Base-by-base conservation (phyloP, 163 green algal species). In the Prototheca cutis region DNA sequence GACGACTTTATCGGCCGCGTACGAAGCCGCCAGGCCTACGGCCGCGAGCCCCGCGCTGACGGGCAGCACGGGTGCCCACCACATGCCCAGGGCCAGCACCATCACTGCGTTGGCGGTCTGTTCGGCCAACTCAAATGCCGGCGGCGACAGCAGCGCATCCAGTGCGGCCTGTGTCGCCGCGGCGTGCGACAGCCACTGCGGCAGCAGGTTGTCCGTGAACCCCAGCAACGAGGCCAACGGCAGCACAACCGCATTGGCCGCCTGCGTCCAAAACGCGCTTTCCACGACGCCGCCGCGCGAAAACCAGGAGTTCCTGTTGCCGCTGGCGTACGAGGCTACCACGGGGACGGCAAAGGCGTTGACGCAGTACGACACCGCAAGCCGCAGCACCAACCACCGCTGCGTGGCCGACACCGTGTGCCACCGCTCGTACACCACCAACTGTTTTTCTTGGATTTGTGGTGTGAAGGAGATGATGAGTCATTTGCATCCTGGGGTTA, bases 221-320 rank as follows among this genome's bases (percentile, higher is more conserved):
- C 73, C 74, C 10, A 71, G 33, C 17, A 80, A 47, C 29, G 27
- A 57, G 27, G 56, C 36, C 32, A 80, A 59, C 8, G 69, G 66
- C 13, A 75, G 75, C 28, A 83, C 36, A 49, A 83, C 25, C 34
- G 76, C 74, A 45, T 77, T 83, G 55, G 62, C 63, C 28, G 68
- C 48, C 62, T 83, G 74, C 31, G 78, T 73, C 48, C 68, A 83
- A 61, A 83, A 82, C 29, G 76, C 76, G 27, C 57, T 59, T 61
- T 83, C 76, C 45, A 77, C 67, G 4, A 83, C 45, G 48, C 76
- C 76, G 28, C 76, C 76, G 2, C 66, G 59, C 5, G 61, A 63
- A 62, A 70, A 73, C 71, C 71, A 78, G 29, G 54, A 66, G 48
- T n/a, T 53, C 31, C 29, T 45, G 47, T 53, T 69, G 24, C 55